These are phyloP conservation scores for Ogataea methanolica DNA, from an alignment of 805 yeast species.

Conservation along the genomic window DNA sequence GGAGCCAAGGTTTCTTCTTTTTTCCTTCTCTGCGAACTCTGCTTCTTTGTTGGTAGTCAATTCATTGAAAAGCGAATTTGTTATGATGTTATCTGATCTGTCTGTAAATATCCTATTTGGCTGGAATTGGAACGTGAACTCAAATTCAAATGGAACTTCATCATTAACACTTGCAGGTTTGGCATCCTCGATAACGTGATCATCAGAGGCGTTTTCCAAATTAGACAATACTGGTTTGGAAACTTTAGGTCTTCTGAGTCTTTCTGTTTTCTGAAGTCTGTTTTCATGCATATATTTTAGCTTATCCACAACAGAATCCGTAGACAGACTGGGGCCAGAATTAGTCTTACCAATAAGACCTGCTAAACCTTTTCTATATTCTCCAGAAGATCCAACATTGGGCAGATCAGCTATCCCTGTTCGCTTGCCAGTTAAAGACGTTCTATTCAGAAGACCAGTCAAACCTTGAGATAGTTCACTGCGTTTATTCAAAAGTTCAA, in stretches of 20 bases:
- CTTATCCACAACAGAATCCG: not conserved
- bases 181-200: not conserved
- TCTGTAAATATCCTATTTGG: conserved; percentile 3
- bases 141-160: conserved; percentile 7
- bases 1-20: conserved; percentile 1
- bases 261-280: not conserved
- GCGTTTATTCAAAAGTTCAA: no score
- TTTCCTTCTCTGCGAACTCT: conserved; percentile 3
- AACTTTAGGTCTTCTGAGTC: not conserved
- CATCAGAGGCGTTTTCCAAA: not conserved
- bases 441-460: not conserved
- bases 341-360: not conserved
- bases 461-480: not conserved
- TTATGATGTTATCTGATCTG: conserved; percentile 8
- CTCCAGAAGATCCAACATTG: not conserved
- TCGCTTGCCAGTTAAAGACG: not conserved
- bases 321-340: not conserved
- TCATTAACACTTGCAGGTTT: not conserved
- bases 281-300: not conserved
- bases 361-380: not conserved
- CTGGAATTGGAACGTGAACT: conserved; percentile 1
- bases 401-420: not conserved
- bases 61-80: conserved; percentile 3
- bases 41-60: not conserved
- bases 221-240: not conserved